phyloP scores from a whole-genome alignment of 331 rosid species.

The Acacia concinna region DNA sequence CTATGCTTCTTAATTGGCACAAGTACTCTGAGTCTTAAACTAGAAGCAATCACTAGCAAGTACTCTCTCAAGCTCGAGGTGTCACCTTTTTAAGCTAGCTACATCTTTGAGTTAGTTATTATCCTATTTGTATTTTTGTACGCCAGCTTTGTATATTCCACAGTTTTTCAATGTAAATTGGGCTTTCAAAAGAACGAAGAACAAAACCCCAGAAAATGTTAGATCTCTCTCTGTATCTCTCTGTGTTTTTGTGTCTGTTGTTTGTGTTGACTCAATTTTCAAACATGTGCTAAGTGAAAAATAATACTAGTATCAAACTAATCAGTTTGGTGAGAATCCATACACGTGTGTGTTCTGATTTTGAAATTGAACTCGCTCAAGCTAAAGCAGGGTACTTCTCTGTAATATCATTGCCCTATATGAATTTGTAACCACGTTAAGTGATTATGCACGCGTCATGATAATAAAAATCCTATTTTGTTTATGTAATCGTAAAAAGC shows the following conservation, averaged over 20 bases:
- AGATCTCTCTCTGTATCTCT: neutral
- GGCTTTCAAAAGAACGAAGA: conserved; percentile 30
- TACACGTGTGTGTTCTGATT: conserved; percentile 20
- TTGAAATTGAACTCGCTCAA: neutral
- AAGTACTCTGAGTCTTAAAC: conserved; percentile 55
- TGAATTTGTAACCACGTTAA: conserved; percentile 1
- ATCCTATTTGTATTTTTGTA: neutral
- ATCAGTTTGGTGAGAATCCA: conserved; percentile 1
- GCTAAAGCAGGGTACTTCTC: neutral
- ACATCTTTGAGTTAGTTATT: conserved; percentile 23
- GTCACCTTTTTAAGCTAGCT: conserved; percentile 16
- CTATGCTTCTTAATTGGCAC: conserved; percentile 82
- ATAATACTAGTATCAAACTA: conserved; percentile 9
- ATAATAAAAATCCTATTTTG: conserved; percentile 1
- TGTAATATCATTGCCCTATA: neutral
- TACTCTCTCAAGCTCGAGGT: conserved; percentile 18
- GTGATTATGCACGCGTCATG: neutral
- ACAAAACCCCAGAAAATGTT: neutral
- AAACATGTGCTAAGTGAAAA: conserved; percentile 23
- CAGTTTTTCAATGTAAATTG: conserved; percentile 12
- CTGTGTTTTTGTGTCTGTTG: conserved; percentile 2
- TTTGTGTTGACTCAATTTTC: conserved; percentile 25
- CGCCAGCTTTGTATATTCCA: neutral
- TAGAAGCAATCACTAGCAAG: conserved; percentile 4
- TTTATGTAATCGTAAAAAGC: neutral